Conservation (phyloP, 2,329 filamentous ascomycete genomes). For the Fusarium liriodendri region DNA sequence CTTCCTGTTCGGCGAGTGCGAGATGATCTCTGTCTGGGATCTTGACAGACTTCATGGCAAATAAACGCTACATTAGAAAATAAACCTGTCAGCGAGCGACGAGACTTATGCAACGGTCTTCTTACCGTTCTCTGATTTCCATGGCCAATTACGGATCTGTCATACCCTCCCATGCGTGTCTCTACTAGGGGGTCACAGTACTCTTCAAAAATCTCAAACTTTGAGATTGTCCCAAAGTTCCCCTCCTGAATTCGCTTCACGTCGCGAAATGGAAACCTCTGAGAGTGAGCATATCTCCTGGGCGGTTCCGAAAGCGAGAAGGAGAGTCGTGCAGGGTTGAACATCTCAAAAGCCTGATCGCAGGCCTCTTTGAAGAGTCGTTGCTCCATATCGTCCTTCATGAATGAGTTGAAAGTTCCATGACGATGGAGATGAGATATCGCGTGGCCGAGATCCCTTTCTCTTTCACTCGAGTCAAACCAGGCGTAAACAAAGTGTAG, state of each 20-base stretch:
- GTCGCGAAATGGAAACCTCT: not conserved
- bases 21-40: not conserved
- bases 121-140: not conserved
- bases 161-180: not conserved
- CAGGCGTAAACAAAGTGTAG: not conserved
- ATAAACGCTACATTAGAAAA: not conserved
- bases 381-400: not conserved
- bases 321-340: not conserved
- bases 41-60: not conserved
- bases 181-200: not conserved
- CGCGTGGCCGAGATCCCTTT: not conserved
- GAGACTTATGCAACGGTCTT: not conserved
- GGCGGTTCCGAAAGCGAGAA: not conserved
- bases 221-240: not conserved
- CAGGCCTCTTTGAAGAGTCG: not conserved
- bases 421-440: not conserved
- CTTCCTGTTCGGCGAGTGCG: not conserved
- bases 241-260: not conserved
- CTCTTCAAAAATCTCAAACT: not conserved
- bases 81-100: not conserved
- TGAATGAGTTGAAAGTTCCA: not conserved
- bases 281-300: not conserved
- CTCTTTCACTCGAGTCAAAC: not conserved
- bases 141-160: not conserved
- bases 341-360: not conserved